Conservation (phyloP, 1,284 basidiomycete species). For the Melanopsichium pennsylvanicum region DNA sequence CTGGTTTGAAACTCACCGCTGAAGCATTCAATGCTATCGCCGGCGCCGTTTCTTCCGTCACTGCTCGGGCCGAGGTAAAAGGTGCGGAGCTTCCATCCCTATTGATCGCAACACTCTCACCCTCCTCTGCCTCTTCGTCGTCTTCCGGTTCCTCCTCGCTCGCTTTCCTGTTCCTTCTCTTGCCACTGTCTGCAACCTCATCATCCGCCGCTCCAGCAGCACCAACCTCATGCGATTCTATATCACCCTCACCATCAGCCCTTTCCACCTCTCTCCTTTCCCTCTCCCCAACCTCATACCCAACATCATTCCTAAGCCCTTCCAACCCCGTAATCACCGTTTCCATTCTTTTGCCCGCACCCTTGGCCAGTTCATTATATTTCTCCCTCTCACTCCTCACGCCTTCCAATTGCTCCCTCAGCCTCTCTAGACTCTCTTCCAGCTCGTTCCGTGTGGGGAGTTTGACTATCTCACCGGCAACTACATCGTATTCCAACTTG, state of each 20-base stretch:
- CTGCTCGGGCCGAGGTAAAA: no score
- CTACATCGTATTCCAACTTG: conserved; percentile 56
- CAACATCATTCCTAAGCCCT: conserved; percentile 36
- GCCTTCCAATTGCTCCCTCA: conserved; percentile 18
- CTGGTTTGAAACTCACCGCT: conserved; percentile 20
- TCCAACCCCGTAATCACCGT: conserved; percentile 12
- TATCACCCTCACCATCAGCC: conserved; percentile 40
- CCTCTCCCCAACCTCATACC: conserved; percentile 49
- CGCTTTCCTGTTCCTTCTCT: not conserved
- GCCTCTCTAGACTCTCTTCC: conserved; percentile 22
- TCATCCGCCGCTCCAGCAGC: not conserved
- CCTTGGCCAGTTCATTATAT: conserved; percentile 26
- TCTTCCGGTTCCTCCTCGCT: conserved; percentile 24
- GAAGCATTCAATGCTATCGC: conserved; percentile 11
- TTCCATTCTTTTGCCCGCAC: conserved; percentile 14
- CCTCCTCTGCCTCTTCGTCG: conserved; percentile 28
- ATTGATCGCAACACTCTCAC: not conserved
- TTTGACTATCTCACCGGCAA: conserved; percentile 47
- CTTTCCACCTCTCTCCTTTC: conserved; percentile 48
- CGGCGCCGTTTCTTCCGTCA: not conserved
- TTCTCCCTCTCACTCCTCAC: conserved; percentile 32
- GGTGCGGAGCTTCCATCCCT: conserved; percentile 19
- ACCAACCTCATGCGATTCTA: conserved; percentile 1
- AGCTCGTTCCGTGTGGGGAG: conserved; percentile 45
- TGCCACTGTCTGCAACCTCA: conserved; percentile 6